phyloP scores from a whole-genome alignment of 2,329 filamentous ascomycete genomes.

The Didymella keratinophila region DNA sequence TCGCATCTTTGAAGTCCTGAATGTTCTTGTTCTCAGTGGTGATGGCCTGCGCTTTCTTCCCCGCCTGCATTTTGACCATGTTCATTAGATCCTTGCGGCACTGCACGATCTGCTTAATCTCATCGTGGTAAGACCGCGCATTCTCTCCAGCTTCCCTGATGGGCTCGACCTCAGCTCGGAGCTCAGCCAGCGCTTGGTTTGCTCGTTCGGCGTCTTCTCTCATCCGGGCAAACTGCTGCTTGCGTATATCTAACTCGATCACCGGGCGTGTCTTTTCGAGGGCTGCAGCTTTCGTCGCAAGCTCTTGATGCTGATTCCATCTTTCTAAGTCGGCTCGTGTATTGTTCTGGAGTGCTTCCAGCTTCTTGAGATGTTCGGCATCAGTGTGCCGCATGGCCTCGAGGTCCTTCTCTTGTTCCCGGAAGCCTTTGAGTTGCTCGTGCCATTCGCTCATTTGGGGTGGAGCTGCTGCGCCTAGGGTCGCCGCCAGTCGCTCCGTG shows the following conservation, averaged over 20 bases:
- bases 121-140: conserved; percentile 72
- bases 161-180: conserved; percentile 71
- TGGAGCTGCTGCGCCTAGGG: conserved; percentile 85
- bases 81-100: conserved; percentile 64
- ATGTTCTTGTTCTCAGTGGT: conserved; percentile 48
- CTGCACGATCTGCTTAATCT: conserved; percentile 64
- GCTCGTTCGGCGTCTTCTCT: conserved; percentile 66
- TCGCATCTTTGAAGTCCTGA: conserved; percentile 55
- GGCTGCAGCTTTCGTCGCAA: conserved; percentile 68
- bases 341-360: conserved; percentile 76
- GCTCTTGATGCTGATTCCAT: conserved; percentile 75
- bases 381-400: conserved; percentile 66
- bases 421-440: conserved; percentile 72
- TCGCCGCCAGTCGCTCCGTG: conserved; percentile 82
- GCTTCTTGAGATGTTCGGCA: conserved; percentile 67
- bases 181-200: conserved; percentile 62
- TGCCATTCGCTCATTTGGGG: conserved; percentile 83
- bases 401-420: conserved; percentile 72
- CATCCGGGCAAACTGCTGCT: conserved; percentile 57
- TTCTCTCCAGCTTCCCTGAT: conserved; percentile 71
- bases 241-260: conserved; percentile 68
- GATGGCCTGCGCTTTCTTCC: conserved; percentile 50
- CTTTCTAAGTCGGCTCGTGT: conserved; percentile 85
- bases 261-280: conserved; percentile 72
- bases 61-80: conserved; percentile 61